Evolutionary conservation across 176 grass and related monocot genomes (phyloP), one percentile per base, ranked within the genome.

Genomic region (Aegilops tauschii): DNA sequence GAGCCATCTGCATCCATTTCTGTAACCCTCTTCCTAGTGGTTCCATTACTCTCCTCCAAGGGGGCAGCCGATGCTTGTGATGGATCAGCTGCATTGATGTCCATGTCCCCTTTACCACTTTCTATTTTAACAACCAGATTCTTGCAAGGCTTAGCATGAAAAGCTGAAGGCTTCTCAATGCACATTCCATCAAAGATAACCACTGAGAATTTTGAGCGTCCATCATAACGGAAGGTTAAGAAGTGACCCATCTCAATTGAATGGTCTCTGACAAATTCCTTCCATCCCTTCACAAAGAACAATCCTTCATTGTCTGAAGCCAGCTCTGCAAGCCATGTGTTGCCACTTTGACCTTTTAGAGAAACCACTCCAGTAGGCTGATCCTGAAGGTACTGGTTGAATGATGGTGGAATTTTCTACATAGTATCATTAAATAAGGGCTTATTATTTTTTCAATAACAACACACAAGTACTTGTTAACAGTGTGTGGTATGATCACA

Each of bases 361-460:
- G 63, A 92, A 64, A 90, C 84, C 4, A 28, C 40, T 49, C 90
- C 86, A 17, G 87, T 72, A 68, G 91, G 84, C 76, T 82, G 77
- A 27, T 66, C 85, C 73, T 88, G 77, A 42, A 98, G 82, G 65
- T 92, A 73, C 21, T 77, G 65, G 34, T 78, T 16, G 86, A 98
- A 98, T 13, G 86, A 61, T 18, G 86, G 40, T 20, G 96, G 96
- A 14, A 98, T 95, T 90, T 80, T 95, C 96, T 98, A 27, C 88
- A 89, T 4, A 68, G 68, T 28, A 75, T n/a, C 73, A 78, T 79
- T 70, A 12, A n/a, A 91, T 6, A 91, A 81, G 52, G 79, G 56
- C 18, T 10, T 70, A 6, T 56, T 27, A 82, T 10, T 50, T 65
- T 36, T 28, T 83, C 42, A 28, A 27, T 18, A 42, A 34, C 61